These are phyloP conservation scores for Pythium phragmiticola DNA, from an alignment of 352 stramenopile species.

Conservation along the genomic window DNA sequence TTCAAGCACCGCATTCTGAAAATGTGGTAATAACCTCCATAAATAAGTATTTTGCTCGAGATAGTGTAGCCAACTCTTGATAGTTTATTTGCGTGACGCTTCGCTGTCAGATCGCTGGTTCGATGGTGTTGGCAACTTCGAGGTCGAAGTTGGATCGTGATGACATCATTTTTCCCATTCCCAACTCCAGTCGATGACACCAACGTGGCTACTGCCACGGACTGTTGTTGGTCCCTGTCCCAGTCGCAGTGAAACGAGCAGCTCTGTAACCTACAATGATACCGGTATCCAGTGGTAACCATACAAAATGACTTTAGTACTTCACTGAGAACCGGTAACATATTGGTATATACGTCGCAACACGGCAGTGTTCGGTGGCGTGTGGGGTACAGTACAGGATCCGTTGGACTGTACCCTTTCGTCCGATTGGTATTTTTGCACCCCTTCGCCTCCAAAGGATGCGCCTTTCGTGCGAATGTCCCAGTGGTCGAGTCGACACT, in stretches of 20 bases:
- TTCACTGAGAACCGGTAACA: neutral
- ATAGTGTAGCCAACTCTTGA: neutral
- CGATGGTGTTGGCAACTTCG: constrained; percentile 5
- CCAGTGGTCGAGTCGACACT: neutral
- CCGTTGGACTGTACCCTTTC: constrained; percentile 1
- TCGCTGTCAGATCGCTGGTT: constrained; percentile 16
- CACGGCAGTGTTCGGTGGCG: constrained; percentile 14
- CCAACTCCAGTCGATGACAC: neutral
- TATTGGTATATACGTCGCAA: no score
- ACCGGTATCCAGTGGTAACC: neutral
- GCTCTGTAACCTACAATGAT: neutral
- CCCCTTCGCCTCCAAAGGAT: neutral
- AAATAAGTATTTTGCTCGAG: neutral
- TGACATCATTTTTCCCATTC: constrained; percentile 20
- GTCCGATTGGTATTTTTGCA: constrained; percentile 5
- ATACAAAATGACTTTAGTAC: no score
- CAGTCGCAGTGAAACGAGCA: constrained; percentile 10
- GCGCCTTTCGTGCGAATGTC: neutral
- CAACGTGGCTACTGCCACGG: constrained; percentile 11
- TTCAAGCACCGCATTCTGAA: neutral
- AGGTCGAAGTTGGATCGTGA: constrained; percentile 1
- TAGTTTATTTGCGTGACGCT: constrained; percentile 18
- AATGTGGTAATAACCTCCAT: constrained; percentile 1
- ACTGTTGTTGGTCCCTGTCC: neutral
- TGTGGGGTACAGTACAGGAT: neutral